Percentiles rank a stretch among this genome's conserved stretches.
These are phyloP conservation scores for Eimeria maxima DNA, from an alignment of 169 alveolate species.

Conservation along the genomic window DNA sequence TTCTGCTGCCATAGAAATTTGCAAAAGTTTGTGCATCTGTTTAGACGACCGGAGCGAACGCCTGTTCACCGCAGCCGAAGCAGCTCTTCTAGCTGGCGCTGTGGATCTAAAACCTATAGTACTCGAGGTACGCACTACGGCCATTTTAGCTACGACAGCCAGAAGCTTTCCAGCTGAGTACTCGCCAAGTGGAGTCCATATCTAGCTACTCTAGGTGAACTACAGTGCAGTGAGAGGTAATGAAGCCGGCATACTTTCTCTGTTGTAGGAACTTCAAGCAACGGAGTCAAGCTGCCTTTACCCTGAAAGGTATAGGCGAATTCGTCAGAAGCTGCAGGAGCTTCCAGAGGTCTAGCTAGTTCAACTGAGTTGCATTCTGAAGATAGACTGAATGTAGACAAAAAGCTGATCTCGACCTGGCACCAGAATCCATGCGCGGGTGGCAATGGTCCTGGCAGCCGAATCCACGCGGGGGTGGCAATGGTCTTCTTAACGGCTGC, in stretches of 20 bases:
- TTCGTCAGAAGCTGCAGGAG: constrained; percentile 40
- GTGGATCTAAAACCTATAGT: not conserved
- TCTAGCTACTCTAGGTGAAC: not conserved
- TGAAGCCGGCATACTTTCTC: not conserved
- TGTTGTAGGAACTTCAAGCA: constrained; percentile 51
- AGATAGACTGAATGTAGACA: no score
- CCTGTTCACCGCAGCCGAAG: constrained; percentile 57
- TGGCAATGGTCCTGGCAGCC: not conserved
- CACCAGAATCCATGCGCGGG: not conserved
- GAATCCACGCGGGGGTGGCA: not conserved
- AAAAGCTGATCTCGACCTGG: not conserved
- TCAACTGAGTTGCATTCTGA: not conserved
- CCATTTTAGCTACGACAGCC: not conserved
- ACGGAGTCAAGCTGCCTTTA: constrained; percentile 59
- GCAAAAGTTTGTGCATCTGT: constrained; percentile 45
- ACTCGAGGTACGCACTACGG: constrained; percentile 35
- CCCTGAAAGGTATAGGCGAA: constrained; percentile 45
- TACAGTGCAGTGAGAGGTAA: not conserved
- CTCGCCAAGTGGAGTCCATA: not conserved
- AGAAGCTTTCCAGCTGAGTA: not conserved
- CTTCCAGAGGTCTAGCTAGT: not conserved
- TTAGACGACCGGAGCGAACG: constrained; percentile 46
- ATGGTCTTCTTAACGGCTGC: not conserved
- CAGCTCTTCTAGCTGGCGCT: constrained; percentile 61
- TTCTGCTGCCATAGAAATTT: constrained; percentile 11